Conservation (phyloP, 2,329 filamentous ascomycete species). For the Aspergillus sp. region DNA sequence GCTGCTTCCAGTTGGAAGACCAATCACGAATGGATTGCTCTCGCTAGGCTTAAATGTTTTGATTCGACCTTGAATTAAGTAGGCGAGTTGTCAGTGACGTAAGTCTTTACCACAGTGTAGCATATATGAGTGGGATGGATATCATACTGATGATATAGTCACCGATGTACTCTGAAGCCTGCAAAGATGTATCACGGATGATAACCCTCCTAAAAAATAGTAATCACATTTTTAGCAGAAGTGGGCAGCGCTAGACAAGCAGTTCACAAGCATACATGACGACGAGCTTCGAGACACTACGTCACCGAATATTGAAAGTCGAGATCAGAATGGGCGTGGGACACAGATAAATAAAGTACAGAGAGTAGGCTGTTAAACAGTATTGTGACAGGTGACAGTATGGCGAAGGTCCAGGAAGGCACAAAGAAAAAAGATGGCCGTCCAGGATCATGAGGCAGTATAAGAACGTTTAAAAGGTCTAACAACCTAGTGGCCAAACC, state of each 20-base stretch:
- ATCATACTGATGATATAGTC: constrained; percentile 72
- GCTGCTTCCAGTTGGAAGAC: constrained; percentile 79
- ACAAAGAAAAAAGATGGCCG: not conserved
- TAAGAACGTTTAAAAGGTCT: not conserved
- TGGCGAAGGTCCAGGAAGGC: not conserved
- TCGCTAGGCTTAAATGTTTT: constrained; percentile 72
- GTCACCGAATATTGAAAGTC: constrained; percentile 22
- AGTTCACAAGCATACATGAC: constrained; percentile 24
- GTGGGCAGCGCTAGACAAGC: not conserved
- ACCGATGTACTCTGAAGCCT: constrained; percentile 73
- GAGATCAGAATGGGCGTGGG: constrained; percentile 2
- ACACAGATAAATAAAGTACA: not conserved
- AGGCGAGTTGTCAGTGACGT: not conserved
- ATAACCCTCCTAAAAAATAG: constrained; percentile 69
- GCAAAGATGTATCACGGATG: constrained; percentile 69
- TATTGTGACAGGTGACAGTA: not conserved
- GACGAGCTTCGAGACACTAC: constrained; percentile 20
- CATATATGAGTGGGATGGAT: not conserved
- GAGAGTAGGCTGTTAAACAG: not conserved
- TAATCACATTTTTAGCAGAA: constrained; percentile 12
- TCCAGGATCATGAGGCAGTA: not conserved
- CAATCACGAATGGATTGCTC: constrained; percentile 75
- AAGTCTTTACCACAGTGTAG: not conserved
- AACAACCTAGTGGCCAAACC: constrained; percentile 6
- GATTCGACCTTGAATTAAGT: constrained; percentile 62